These are phyloP conservation scores for Aureobasidium sp. DNA, from an alignment of 2,329 filamentous ascomycete species.

Conservation along the genomic window DNA sequence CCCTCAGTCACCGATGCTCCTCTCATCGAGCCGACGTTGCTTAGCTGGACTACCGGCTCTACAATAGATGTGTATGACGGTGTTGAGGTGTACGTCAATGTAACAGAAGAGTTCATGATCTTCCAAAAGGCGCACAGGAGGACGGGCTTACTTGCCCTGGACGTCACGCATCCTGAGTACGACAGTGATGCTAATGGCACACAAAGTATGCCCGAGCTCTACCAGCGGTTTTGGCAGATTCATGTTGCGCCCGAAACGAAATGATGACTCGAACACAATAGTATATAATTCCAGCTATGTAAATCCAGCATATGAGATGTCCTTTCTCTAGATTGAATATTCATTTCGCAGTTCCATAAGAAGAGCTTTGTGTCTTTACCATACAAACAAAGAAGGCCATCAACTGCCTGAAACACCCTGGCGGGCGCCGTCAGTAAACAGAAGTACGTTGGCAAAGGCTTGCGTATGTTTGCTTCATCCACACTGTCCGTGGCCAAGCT, in stretches of 20 bases:
- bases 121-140: conserved; percentile 40
- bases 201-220: conserved; percentile 20
- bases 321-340: no score
- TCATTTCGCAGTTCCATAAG: no score
- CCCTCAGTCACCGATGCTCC: conserved; percentile 62
- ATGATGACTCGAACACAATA: no score
- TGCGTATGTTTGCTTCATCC: no score
- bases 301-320: no score
- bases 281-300: no score
- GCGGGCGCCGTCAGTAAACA: no score
- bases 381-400: no score
- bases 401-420: no score
- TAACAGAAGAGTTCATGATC: conserved; percentile 51
- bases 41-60: conserved; percentile 56
- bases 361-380: no score
- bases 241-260: conserved; percentile 32
- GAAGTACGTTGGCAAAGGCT: no score
- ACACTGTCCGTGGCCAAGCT: no score
- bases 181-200: conserved; percentile 17
- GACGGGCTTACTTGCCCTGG: conserved; percentile 45
- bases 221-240: conserved; percentile 37
- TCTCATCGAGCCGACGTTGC: conserved; percentile 54
- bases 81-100: conserved; percentile 53
- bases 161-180: conserved; percentile 37
- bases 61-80: conserved; percentile 51